These are phyloP conservation scores for Saccharomycopsis hybrid DNA, from an alignment of 1,139 yeast species.

Conservation along the genomic window DNA sequence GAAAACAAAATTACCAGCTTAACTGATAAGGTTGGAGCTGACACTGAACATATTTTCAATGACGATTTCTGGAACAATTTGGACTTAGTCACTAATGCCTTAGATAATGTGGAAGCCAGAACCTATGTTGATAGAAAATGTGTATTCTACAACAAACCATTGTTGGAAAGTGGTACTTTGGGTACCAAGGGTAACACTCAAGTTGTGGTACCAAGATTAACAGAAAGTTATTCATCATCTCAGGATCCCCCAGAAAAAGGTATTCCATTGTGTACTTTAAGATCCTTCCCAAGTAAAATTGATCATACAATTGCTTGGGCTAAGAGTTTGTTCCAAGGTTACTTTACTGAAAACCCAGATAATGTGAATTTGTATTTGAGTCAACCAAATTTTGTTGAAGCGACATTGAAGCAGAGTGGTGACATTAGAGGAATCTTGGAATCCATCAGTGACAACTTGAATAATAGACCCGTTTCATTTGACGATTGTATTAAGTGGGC, in stretches of 20 bases:
- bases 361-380: constrained; percentile 85
- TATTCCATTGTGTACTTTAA: constrained; percentile 91
- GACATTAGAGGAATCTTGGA: constrained; percentile 85
- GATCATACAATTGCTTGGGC: constrained; percentile 99
- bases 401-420: constrained; percentile 71
- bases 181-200: constrained; percentile 99
- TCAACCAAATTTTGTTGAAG: constrained; percentile 90
- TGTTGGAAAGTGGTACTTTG: constrained; percentile 92
- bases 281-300: constrained; percentile 96
- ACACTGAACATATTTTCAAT: constrained; percentile 80
- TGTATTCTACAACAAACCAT: constrained; percentile 84
- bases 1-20: constrained; percentile 67
- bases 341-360: constrained; percentile 83
- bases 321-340: constrained; percentile 90
- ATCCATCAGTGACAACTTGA: constrained; percentile 65
- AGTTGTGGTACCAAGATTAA: constrained; percentile 85
- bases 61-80: constrained; percentile 81
- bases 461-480: constrained; percentile 78
- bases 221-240: constrained; percentile 92
- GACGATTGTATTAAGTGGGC: constrained; percentile 98
- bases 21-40: constrained; percentile 88
- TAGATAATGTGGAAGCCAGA: constrained; percentile 96
- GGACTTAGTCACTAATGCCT: constrained; percentile 90
- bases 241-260: constrained; percentile 99
- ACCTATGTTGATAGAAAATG: constrained; percentile 97